Evolutionary conservation across 2,329 filamentous ascomycete genomes (phyloP).

Genomic region (Akanthomyces muscarius): DNA sequence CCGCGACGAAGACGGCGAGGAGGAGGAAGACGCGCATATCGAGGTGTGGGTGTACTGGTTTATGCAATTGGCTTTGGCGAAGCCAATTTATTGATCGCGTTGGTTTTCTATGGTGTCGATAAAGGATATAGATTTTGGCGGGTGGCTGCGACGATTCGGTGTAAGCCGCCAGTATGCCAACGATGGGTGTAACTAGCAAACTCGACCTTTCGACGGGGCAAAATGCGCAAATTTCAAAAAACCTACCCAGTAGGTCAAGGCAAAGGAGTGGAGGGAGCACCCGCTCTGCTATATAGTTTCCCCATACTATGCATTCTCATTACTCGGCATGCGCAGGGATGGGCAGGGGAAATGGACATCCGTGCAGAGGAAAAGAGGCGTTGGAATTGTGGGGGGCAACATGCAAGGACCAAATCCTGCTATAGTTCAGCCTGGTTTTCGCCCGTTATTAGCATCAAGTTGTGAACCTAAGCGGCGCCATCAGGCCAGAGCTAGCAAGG

Average conservation of each 20-base stretch:
- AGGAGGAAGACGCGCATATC: conserved; percentile 23
- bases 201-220: no score
- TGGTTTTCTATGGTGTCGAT: neutral
- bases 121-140: neutral
- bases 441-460: neutral
- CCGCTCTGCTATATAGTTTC: neutral
- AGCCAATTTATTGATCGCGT: no score
- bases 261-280: neutral
- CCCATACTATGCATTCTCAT: neutral
- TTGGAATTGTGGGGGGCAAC: conserved; percentile 2
- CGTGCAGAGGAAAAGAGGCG: conserved; percentile 7
- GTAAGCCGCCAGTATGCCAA: neutral
- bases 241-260: no score
- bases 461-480: neutral
- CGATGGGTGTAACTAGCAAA: no score
- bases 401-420: neutral
- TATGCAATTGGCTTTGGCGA: neutral
- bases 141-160: neutral
- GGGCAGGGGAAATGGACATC: neutral
- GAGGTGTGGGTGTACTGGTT: no score
- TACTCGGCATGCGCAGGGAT: neutral
- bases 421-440: neutral
- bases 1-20: conserved; percentile 25
- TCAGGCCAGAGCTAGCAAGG: neutral
- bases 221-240: no score